Evolutionary conservation across 2,329 filamentous ascomycete genomes (phyloP).

Genomic region (Arthrobotrys entomopaga): DNA sequence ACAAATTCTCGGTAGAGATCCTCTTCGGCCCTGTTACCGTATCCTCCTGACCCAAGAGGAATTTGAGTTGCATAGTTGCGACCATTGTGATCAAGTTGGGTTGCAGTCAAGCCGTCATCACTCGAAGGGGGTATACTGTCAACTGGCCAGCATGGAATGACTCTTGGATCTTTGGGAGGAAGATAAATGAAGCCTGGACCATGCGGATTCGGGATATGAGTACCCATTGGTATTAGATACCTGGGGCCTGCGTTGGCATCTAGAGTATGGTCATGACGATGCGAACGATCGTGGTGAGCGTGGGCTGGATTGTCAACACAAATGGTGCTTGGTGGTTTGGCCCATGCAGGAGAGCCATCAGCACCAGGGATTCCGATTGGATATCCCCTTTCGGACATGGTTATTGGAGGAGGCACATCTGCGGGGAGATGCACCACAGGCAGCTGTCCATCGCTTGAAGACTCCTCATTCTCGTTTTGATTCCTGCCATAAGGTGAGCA

Average conservation of each 20-base stretch:
- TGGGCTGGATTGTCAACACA: not conserved
- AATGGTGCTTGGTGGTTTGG: constrained; percentile 7
- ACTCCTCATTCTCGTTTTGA: not conserved
- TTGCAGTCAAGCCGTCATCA: constrained; percentile 18
- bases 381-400: constrained; percentile 37
- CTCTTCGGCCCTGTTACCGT: constrained; percentile 1
- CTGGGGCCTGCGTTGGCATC: not conserved
- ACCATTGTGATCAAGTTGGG: constrained; percentile 4
- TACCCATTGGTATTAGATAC: constrained; percentile 46
- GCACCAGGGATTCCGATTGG: constrained; percentile 45
- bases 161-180: constrained; percentile 24
- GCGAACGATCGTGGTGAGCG: constrained; percentile 11
- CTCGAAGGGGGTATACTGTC: not conserved
- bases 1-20: constrained; percentile 24
- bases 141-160: constrained; percentile 34
- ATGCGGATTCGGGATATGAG: constrained; percentile 32
- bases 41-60: not conserved
- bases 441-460: constrained; percentile 14
- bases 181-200: constrained; percentile 28
- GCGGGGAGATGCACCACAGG: constrained; percentile 38
- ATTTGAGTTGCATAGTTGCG: not conserved
- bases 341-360: constrained; percentile 48
- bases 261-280: constrained; percentile 1
- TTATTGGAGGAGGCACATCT: constrained; percentile 39
- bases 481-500: constrained; percentile 19